Conservation (phyloP, 495 filamentous ascomycete species). For the Aspergillus panamensis region DNA sequence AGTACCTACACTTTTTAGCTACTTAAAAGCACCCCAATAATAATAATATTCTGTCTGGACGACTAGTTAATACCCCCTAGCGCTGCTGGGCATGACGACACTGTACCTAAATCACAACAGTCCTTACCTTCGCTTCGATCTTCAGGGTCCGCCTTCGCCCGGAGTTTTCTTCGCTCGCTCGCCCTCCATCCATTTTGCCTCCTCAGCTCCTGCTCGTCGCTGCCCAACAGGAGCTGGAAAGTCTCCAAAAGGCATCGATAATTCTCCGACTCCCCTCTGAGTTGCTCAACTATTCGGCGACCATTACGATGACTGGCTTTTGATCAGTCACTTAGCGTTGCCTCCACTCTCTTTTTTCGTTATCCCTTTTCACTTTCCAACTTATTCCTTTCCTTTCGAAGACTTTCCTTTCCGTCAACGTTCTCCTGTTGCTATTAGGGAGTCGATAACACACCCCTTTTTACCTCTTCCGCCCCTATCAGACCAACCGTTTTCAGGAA, state of each 20-base stretch:
- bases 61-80: neutral
- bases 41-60: too few species aligned
- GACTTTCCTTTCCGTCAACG: slow-evolving; percentile 8
- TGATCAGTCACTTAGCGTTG: slow-evolving; percentile 20
- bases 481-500: slow-evolving; percentile 5
- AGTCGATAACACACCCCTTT: slow-evolving; percentile 3
- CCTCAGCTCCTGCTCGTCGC: slow-evolving; percentile 11
- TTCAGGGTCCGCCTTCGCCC: neutral
- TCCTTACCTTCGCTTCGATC: neutral
- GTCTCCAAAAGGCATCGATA: slow-evolving; percentile 14
- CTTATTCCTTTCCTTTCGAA: slow-evolving; percentile 9
- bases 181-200: neutral
- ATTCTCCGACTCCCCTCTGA: slow-evolving; percentile 19
- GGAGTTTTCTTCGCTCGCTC: neutral
- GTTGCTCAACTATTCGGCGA: slow-evolving; percentile 13
- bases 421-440: neutral
- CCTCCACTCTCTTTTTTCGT: slow-evolving; percentile 9
- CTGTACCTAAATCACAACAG: neutral
- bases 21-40: neutral
- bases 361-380: slow-evolving; percentile 13
- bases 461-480: slow-evolving; percentile 2
- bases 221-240: slow-evolving; percentile 17
- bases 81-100: slow-evolving; percentile 1
- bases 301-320: slow-evolving; percentile 14
- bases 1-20: neutral